phyloP scores from a whole-genome alignment of 306 rosid genomes.

The Citrullus mucosospermus region DNA sequence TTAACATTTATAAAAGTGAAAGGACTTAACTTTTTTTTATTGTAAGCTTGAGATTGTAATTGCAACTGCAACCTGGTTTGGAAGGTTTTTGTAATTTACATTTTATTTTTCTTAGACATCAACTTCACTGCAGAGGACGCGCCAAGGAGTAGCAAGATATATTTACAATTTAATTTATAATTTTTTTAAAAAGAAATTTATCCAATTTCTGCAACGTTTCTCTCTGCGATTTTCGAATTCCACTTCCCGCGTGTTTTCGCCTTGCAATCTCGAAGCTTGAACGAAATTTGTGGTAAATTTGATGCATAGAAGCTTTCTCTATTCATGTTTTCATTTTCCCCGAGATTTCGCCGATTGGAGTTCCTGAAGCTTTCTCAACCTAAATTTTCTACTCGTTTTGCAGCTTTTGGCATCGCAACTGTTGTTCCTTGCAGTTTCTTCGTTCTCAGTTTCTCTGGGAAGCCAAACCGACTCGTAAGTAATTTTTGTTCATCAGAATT shows the following conservation, averaged over 20 bases:
- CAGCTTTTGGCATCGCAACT: neutral
- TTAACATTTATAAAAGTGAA: too few relatives aligned
- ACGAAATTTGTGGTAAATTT: neutral
- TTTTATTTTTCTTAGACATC: too few relatives aligned
- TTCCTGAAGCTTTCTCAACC: neutral
- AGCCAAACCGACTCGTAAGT: neutral
- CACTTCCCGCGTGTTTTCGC: slow-evolving; percentile 4
- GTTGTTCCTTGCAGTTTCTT: neutral
- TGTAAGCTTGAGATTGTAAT: too few relatives aligned
- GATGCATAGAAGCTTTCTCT: neutral
- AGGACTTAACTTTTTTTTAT: too few relatives aligned
- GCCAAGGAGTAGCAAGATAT: neutral
- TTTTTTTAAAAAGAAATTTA: neutral
- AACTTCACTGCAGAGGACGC: neutral
- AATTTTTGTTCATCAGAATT: neutral
- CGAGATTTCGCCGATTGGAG: neutral
- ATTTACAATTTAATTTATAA: neutral
- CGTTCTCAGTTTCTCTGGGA: neutral
- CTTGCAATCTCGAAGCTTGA: neutral
- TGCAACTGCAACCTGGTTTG: too few relatives aligned
- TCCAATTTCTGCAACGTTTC: neutral
- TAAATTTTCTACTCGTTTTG: neutral
- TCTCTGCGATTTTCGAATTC: neutral
- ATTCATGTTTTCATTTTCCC: neutral
- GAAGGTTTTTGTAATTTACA: too few relatives aligned